A percentile compares a stretch with the other conserved stretches of the same genome.
Evolutionary conservation across 2,329 filamentous ascomycete genomes (phyloP).

Genomic region (Ophiosphaerella herpotricha): DNA sequence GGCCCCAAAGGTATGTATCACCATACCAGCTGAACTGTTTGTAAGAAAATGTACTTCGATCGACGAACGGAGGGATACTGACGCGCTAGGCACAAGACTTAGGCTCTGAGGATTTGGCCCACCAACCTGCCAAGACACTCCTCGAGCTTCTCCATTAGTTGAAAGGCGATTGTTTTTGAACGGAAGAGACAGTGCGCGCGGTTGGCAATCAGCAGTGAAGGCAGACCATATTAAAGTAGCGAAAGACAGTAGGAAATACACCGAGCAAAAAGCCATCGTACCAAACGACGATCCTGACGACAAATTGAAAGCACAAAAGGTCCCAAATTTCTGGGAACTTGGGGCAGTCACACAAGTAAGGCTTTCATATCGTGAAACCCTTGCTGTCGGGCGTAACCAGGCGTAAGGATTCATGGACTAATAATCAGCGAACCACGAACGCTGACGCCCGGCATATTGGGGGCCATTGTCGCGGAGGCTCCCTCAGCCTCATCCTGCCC

Average conservation of each 20-base stretch:
- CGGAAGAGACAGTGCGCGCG: constrained; percentile 1
- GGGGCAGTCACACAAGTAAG: not conserved
- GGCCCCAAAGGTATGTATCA: constrained; percentile 5
- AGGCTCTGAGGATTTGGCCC: constrained; percentile 5
- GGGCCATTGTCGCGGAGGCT: not conserved
- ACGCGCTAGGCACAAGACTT: constrained; percentile 8
- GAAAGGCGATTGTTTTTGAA: constrained; percentile 3
- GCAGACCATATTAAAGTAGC: not conserved
- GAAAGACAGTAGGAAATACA: constrained; percentile 3
- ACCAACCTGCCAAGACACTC: constrained; percentile 4
- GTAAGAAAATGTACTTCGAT: not conserved
- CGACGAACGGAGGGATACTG: not conserved
- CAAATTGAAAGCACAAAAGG: not conserved
- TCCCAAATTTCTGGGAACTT: not conserved
- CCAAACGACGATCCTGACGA: not conserved
- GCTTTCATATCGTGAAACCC: not conserved
- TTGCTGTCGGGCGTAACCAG: constrained; percentile 5
- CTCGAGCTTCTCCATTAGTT: constrained; percentile 1
- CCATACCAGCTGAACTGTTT: not conserved
- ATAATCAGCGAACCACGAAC: not conserved
- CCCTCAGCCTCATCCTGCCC: not conserved
- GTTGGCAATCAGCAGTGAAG: constrained; percentile 1
- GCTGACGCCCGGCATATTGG: constrained; percentile 2
- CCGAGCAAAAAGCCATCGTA: not conserved
- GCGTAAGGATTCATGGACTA: not conserved